Evolutionary conservation across 495 filamentous ascomycete genomes (phyloP), one percentile per base, ranked within the genome.

Genomic region (Penicillium parvum): DNA sequence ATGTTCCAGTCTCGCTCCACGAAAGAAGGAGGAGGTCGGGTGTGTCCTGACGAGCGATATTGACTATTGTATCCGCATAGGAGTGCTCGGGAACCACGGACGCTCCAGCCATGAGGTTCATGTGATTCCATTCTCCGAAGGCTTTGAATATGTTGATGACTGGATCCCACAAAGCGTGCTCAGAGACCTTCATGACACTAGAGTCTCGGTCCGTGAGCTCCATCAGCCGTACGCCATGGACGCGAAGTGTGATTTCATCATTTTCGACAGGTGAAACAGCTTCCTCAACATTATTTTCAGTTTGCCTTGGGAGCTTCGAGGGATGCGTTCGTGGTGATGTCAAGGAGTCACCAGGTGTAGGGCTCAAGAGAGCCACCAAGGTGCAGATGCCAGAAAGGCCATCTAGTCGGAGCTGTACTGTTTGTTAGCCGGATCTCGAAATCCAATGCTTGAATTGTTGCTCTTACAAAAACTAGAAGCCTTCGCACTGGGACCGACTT

Each of bases 171-270:
- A 81, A 67, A 8, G 80, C 78, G 48, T 84, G 82, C 14, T 90
- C 87, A 0, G 88, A 82, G 5, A 95, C 87, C 53, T 89, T 85
- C 92, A 98, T 98, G 40, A 96, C 90, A 14, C 90, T 86, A 5
- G 92, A 96, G 22, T 85, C 83, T 73, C 92, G 89, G 47, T 98
- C 90, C 1, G 88, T 92, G 16, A 97, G 79, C 57, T 94, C 88
- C 28, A 96, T 64, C 36, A 98, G 71, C 2, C 90, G 85, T 16
- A 96, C 65, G 25, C 90, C 92, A 53, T 96, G 85, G 0, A 94
- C 87, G 57, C 89, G 79, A 3, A 96, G 73, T 1, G 82, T 77
- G 16, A 49, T 27, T 11, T 58, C 40, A 19, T 66, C 55, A 2
- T 50, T 18, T 1, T 63, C 55, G 16, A 49, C 52, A 3, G 51